A percentile compares a stretch with the other conserved stretches of the same genome.
These are phyloP conservation scores for Phaeosphaeria sp. DNA, from an alignment of 2,329 filamentous ascomycete genomes.

Conservation along the genomic window DNA sequence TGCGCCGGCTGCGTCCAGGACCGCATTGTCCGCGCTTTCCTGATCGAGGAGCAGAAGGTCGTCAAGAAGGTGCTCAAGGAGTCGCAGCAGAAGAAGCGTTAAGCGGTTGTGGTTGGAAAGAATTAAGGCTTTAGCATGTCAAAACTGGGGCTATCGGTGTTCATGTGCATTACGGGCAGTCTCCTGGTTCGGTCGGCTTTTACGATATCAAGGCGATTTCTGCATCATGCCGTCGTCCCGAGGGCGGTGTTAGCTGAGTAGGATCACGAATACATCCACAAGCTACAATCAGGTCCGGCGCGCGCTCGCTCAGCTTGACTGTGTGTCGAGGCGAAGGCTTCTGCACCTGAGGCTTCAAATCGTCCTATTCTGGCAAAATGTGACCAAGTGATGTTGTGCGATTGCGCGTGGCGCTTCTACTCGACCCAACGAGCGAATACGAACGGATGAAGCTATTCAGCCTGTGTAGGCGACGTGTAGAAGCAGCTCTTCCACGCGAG, in stretches of 20 bases:
- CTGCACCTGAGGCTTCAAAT: too few species aligned
- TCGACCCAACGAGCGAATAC: background rate
- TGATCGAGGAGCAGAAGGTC: slow-evolving; percentile 99
- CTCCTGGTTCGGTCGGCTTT: slow-evolving; percentile 48
- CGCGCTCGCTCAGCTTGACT: background rate
- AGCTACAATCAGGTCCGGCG: slow-evolving; percentile 25
- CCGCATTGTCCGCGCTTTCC: slow-evolving; percentile 95
- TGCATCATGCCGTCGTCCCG: slow-evolving; percentile 40
- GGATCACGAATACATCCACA: slow-evolving; percentile 44
- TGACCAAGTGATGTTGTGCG: background rate
- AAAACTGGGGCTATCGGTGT: slow-evolving; percentile 51
- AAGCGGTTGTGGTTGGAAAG: slow-evolving; percentile 35
- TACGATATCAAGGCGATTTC: slow-evolving; percentile 48
- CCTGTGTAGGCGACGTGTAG: background rate
- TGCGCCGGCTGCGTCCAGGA: slow-evolving; percentile 99
- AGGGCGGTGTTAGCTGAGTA: slow-evolving; percentile 43
- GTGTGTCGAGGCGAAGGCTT: too few species aligned
- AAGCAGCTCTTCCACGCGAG: background rate
- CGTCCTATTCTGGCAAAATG: background rate
- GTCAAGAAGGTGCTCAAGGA: slow-evolving; percentile 99
- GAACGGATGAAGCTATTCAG: background rate
- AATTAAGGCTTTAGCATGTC: slow-evolving; percentile 40
- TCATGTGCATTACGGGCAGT: slow-evolving; percentile 52
- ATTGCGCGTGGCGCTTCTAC: background rate
- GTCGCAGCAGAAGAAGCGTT: slow-evolving; percentile 78